Conservation (phyloP, 495 filamentous ascomycete species). For the Neurospora intermedia region DNA sequence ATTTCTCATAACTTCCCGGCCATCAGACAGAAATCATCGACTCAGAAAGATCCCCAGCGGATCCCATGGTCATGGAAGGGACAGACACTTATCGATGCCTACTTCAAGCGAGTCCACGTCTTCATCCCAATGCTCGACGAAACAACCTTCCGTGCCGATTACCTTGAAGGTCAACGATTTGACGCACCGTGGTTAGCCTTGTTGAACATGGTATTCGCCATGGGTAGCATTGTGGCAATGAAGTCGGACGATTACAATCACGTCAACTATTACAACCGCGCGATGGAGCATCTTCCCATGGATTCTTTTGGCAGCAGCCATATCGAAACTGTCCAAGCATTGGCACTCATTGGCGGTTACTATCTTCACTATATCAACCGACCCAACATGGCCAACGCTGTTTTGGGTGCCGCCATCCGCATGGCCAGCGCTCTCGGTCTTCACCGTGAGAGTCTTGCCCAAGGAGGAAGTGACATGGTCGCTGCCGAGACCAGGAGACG, state of each 20-base stretch:
- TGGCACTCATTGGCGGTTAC: slow-evolving; percentile 63
- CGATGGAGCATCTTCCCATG: slow-evolving; percentile 56
- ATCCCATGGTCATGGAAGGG: slow-evolving; percentile 49
- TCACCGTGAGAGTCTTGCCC: slow-evolving; percentile 57
- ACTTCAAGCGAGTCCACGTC: slow-evolving; percentile 66
- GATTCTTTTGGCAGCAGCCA: slow-evolving; percentile 60
- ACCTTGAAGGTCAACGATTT: slow-evolving; percentile 51
- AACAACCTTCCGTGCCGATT: slow-evolving; percentile 60
- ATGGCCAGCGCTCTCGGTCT: slow-evolving; percentile 66
- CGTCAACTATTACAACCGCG: slow-evolving; percentile 59
- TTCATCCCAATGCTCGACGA: slow-evolving; percentile 73
- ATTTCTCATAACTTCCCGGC: slow-evolving; percentile 37
- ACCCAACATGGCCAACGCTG: slow-evolving; percentile 62
- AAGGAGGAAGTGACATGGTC: slow-evolving; percentile 39
- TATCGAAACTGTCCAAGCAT: slow-evolving; percentile 59
- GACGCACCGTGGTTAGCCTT: slow-evolving; percentile 67
- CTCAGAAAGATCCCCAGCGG: slow-evolving; percentile 40
- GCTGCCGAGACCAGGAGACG: slow-evolving; percentile 55
- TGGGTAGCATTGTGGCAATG: slow-evolving; percentile 62
- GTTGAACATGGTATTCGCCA: slow-evolving; percentile 71
- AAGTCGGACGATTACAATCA: slow-evolving; percentile 63
- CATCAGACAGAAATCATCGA: slow-evolving; percentile 34
- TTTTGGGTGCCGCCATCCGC: slow-evolving; percentile 54
- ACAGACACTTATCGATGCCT: slow-evolving; percentile 59
- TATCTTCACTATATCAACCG: slow-evolving; percentile 74